Percentiles rank a stretch among this genome's conserved stretches.
phyloP scores from a whole-genome alignment of 805 yeast species.

The Ogataea henricii region DNA sequence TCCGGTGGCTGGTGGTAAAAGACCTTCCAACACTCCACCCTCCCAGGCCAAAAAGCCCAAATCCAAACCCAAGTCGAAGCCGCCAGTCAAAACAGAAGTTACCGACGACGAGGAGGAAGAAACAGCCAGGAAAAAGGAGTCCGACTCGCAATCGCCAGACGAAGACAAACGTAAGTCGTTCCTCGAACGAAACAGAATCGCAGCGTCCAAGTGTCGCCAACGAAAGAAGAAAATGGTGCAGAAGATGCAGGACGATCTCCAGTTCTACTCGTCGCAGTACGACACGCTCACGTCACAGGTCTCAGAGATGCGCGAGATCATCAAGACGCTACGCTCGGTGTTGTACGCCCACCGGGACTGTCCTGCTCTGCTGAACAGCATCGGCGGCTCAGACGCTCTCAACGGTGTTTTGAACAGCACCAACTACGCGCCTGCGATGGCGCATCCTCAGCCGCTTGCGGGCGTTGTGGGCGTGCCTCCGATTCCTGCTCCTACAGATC shows the following conservation, averaged over 20 bases:
- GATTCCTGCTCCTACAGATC: neutral
- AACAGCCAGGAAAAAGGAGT: neutral
- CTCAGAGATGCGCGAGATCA: slow-evolving; percentile 57
- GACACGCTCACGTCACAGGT: slow-evolving; percentile 62
- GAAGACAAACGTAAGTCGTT: slow-evolving; percentile 80
- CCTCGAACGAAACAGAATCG: slow-evolving; percentile 88
- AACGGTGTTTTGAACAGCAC: slow-evolving; percentile 30
- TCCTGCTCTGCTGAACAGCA: slow-evolving; percentile 39
- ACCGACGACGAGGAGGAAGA: slow-evolving; percentile 8
- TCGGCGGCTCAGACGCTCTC: slow-evolving; percentile 50
- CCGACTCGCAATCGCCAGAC: slow-evolving; percentile 41
- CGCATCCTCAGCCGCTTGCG: too few species aligned
- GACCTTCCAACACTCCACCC: too few species aligned
- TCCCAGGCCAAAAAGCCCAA: too few species aligned
- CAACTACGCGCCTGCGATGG: neutral
- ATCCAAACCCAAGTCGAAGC: too few species aligned
- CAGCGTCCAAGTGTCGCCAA: slow-evolving; percentile 96
- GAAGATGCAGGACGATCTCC: slow-evolving; percentile 78
- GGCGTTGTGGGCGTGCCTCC: neutral
- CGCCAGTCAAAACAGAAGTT: too few species aligned
- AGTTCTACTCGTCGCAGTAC: slow-evolving; percentile 70
- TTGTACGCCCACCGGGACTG: slow-evolving; percentile 55
- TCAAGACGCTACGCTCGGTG: slow-evolving; percentile 49
- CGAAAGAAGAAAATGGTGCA: slow-evolving; percentile 87
- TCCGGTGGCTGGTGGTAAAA: too few species aligned